Evolutionary conservation across 2,329 filamentous ascomycete species (phyloP), one percentile per base, ranked within the genome.

Genomic region (Didymella glomerata): DNA sequence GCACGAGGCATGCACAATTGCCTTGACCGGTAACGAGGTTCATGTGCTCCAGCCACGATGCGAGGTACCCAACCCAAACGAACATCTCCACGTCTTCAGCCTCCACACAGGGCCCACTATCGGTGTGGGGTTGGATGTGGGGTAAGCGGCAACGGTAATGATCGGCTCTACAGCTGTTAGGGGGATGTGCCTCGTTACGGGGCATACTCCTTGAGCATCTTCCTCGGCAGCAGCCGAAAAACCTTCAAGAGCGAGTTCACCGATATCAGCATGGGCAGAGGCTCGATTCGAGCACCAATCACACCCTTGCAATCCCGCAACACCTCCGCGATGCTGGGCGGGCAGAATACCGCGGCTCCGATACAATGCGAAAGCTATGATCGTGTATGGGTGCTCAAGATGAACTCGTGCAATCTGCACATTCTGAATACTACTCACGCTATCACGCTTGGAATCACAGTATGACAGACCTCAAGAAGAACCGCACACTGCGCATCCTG

Each of bases 401-500:
- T 24, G n/a, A 38, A 20, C 7, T 46, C n/a, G 6, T 18, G 18
- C 42, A 28, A n/a, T 34, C 2, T 41, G 48, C 20, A 28, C 25
- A 16, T 24, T 20, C 28, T 14, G 3, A 50, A 22, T 18, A 24
- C 11, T 16, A 18, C 4, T n/a, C 36, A 20, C 38, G 18, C n/a
- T 41, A 4, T 3, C 20, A 24, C 20, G 24, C 20, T 14, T 24
- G 20, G 25, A 27, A 57, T 16, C 6, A 20, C 38, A 57, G 27
- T 27, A 72, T 71, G 69, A 42, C 57, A 18, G 30, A 40, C 28
- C 47, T 54, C 6, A 54, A 64, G 38, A 49, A 62, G 0, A 77
- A 77, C 50, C 68, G 74, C 30, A 76, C 74, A 6, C 22, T 76
- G 13, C 67, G 68, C 18, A 87, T 88, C 66, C 81, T 88, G 64